Conservation (phyloP, 306 rosid species). For the Astragalus membranaceus region DNA sequence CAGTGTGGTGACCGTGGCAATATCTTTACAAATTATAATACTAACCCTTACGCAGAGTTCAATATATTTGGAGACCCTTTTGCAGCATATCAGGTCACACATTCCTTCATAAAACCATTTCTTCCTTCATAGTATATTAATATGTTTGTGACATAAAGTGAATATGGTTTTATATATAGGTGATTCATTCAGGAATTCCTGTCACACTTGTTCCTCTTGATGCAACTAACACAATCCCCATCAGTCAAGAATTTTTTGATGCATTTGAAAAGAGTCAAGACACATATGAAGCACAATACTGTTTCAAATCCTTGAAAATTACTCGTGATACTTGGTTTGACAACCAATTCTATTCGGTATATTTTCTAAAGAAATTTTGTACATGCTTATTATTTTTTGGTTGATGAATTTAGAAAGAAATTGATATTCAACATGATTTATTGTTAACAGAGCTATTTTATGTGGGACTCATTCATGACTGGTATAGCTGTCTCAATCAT, state of each 20-base stretch:
- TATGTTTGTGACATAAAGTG: background rate
- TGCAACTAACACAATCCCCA: constrained; percentile 86
- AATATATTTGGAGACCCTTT: constrained; percentile 87
- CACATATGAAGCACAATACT: constrained; percentile 74
- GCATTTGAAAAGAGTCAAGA: constrained; percentile 52
- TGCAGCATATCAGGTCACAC: constrained; percentile 82
- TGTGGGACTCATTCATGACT: constrained; percentile 89
- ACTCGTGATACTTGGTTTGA: constrained; percentile 77
- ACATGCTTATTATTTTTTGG: background rate
- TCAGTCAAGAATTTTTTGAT: constrained; percentile 51
- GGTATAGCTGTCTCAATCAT: constrained; percentile 81
- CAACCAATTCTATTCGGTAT: constrained; percentile 57
- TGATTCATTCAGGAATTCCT: constrained; percentile 88
- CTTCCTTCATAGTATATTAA: no score
- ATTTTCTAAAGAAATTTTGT: constrained; percentile 12
- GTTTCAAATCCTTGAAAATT: constrained; percentile 76
- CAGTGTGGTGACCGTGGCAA: constrained; percentile 90
- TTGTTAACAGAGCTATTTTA: constrained; percentile 64
- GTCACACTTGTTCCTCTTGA: constrained; percentile 90
- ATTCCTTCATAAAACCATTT: background rate
- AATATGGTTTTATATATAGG: constrained; percentile 41
- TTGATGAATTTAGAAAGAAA: constrained; percentile 3
- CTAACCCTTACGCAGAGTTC: constrained; percentile 89
- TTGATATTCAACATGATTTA: background rate
- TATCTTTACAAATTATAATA: constrained; percentile 55